Evolutionary conservation across 306 rosid genomes (phyloP).

Genomic region (Prunus kanzakura): DNA sequence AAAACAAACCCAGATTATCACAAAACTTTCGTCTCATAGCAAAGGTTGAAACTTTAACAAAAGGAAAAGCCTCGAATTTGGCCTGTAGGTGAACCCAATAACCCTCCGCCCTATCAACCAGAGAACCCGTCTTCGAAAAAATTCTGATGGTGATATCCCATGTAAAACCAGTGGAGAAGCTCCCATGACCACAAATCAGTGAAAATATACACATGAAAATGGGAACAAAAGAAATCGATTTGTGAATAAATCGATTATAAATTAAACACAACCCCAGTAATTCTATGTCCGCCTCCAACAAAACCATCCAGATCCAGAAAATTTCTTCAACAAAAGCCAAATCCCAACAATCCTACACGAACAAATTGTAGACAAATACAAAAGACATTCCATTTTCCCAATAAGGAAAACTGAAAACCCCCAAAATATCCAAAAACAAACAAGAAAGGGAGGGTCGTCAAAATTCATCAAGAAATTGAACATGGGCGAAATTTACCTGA

Average conservation of each 20-base stretch:
- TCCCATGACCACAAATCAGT: neutral
- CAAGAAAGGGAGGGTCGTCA: neutral
- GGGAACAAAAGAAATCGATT: neutral
- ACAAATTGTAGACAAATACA: neutral
- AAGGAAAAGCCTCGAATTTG: neutral
- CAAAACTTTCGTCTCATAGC: neutral
- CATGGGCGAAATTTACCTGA: slow-evolving; percentile 43
- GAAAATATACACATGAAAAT: too few relatives aligned
- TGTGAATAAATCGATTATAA: neutral
- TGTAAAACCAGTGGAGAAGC: neutral
- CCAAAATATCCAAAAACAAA: neutral
- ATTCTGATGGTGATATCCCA: neutral
- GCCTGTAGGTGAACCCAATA: neutral
- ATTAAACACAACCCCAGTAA: neutral
- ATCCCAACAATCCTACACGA: neutral
- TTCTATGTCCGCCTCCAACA: neutral
- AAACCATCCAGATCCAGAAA: neutral
- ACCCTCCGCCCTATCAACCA: neutral
- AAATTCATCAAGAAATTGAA: neutral
- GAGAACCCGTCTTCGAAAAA: neutral
- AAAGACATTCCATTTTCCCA: neutral
- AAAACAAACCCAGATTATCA: neutral
- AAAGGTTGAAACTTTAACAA: neutral
- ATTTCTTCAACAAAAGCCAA: neutral
- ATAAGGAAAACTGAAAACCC: neutral